These are phyloP conservation scores for Fraxinus nigra DNA, from an alignment of 305 asterid genomes.

Conservation along the genomic window DNA sequence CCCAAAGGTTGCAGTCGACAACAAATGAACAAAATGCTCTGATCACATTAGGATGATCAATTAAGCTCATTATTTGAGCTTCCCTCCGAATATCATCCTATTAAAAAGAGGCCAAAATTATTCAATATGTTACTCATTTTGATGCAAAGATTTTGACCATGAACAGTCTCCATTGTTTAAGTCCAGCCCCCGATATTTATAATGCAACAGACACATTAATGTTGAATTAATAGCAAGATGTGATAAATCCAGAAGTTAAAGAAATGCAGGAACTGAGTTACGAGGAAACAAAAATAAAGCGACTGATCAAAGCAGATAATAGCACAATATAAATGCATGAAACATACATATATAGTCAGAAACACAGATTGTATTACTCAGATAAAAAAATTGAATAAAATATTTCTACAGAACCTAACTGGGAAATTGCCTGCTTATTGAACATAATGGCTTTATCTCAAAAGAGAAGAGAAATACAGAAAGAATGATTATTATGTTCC, in stretches of 20 bases:
- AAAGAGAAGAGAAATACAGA: not conserved
- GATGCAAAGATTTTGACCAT: not conserved
- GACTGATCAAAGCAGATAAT: not conserved
- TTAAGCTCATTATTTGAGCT: conserved; percentile 96
- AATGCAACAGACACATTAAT: not conserved
- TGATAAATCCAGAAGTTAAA: not conserved
- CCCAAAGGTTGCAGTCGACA: conserved; percentile 94
- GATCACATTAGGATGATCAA: conserved; percentile 90
- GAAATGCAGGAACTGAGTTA: not conserved
- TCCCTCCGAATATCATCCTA: conserved; percentile 99
- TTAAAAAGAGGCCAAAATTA: conserved; percentile 17
- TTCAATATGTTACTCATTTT: not conserved
- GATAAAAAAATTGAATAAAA: not conserved
- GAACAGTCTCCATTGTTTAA: not conserved
- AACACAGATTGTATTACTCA: not conserved
- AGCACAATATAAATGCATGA: not conserved
- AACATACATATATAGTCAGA: not conserved
- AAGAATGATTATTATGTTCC: not conserved
- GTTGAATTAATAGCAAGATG: not conserved
- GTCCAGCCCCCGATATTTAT: not conserved
- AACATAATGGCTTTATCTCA: not conserved
- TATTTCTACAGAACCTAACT: not conserved
- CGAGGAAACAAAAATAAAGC: not conserved
- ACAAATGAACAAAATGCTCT: conserved; percentile 90
- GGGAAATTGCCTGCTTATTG: not conserved